Evolutionary conservation across 2,329 filamentous ascomycete genomes (phyloP).

Genomic region (Clarireedia hainanense): DNA sequence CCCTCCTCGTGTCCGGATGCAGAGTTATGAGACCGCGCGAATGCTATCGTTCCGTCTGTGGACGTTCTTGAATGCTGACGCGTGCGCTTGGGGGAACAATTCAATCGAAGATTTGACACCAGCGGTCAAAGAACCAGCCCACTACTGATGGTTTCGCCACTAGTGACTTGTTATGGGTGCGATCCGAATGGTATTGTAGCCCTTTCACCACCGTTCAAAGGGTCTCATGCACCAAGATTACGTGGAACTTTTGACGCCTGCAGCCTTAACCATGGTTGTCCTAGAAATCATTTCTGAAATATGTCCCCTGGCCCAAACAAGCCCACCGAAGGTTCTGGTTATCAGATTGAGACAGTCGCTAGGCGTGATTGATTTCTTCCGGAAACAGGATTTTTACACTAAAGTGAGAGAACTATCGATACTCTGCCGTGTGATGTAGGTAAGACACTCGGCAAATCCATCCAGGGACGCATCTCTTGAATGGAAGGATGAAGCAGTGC

Average conservation of each 20-base stretch:
- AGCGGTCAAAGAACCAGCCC: background rate
- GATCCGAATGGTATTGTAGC: background rate
- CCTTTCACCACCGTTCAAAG: background rate
- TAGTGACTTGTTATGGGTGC: background rate
- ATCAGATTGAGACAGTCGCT: background rate
- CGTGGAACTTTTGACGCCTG: background rate
- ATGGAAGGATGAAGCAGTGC: too few species aligned
- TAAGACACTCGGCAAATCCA: background rate
- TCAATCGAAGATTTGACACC: background rate
- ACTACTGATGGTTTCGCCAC: background rate
- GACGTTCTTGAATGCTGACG: background rate
- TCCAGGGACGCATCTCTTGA: too few species aligned
- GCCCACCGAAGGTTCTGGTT: background rate
- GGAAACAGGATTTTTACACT: background rate
- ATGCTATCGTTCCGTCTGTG: background rate
- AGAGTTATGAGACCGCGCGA: background rate
- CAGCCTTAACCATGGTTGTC: background rate
- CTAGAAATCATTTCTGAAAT: background rate
- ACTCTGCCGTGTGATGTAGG: background rate
- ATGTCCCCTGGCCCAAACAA: background rate
- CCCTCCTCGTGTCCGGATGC: background rate
- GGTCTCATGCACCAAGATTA: slow-evolving; percentile 1
- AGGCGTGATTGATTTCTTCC: background rate
- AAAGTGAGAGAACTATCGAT: too few species aligned
- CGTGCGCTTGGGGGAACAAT: background rate